These are phyloP conservation scores for Selaginella tamariscina DNA, from an alignment of 75 land plant genomes.

Conservation along the genomic window DNA sequence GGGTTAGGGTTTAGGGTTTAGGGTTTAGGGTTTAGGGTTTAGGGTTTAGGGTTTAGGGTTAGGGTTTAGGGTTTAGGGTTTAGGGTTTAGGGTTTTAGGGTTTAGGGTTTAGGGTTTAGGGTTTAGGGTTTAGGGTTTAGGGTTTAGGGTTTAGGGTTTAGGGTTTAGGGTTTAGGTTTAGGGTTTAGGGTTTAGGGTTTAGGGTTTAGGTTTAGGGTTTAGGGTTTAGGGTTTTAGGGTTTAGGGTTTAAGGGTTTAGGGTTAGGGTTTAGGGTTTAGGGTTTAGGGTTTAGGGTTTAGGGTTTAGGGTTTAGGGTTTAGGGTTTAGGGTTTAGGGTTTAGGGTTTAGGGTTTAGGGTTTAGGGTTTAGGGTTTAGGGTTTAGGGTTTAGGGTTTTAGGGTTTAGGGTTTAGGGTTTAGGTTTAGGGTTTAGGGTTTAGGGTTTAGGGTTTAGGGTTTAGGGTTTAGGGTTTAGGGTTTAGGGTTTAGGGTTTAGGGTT, in stretches of 20 bases:
- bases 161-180: constrained; percentile 23
- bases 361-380: constrained; percentile 7
- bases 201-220: constrained; percentile 15
- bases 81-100: constrained; percentile 17
- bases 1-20: constrained; percentile 23
- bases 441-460: constrained; percentile 17
- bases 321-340: constrained; percentile 22
- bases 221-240: not conserved
- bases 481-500: constrained; percentile 24
- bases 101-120: constrained; percentile 11
- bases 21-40: constrained; percentile 19
- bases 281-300: constrained; percentile 22
- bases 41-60: constrained; percentile 25
- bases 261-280: constrained; percentile 17
- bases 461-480: constrained; percentile 22
- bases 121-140: constrained; percentile 18
- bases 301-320: constrained; percentile 29
- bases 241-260: constrained; percentile 8
- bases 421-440: constrained; percentile 19
- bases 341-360: constrained; percentile 10
- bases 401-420: constrained; percentile 12
- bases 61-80: constrained; percentile 18
- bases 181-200: constrained; percentile 4
- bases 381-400: constrained; percentile 19
- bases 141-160: constrained; percentile 38